Evolutionary conservation across 176 grass and related monocot genomes (phyloP).

Genomic region (Juncus inflexus): DNA sequence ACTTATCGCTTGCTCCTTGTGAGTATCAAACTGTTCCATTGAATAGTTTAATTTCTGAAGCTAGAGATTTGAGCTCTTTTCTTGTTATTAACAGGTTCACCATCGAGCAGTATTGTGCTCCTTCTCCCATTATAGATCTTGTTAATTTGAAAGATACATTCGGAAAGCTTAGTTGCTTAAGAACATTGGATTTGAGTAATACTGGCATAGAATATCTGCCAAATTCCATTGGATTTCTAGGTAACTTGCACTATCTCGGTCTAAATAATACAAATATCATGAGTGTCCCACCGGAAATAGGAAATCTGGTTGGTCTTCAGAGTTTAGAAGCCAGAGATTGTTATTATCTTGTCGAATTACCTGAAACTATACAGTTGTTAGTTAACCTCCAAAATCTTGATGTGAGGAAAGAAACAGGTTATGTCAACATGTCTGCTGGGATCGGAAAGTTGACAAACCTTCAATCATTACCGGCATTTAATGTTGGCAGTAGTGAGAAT

Average conservation of each 20-base stretch:
- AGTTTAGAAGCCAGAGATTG: constrained; percentile 33
- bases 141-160: constrained; percentile 30
- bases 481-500: too few relatives aligned
- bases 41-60: constrained; percentile 5
- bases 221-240: constrained; percentile 20
- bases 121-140: constrained; percentile 11
- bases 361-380: neutral
- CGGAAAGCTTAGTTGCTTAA: neutral
- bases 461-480: too few relatives aligned
- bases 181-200: constrained; percentile 1
- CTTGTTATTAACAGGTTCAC: neutral
- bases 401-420: constrained; percentile 3
- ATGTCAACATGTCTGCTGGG: constrained; percentile 21
- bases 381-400: neutral
- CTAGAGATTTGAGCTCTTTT: too few relatives aligned
- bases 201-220: constrained; percentile 26
- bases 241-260: constrained; percentile 22
- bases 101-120: neutral
- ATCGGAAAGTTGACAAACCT: constrained; percentile 18
- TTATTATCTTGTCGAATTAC: constrained; percentile 18
- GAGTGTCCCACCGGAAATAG: constrained; percentile 19
- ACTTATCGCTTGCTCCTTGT: constrained; percentile 20
- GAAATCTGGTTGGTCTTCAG: constrained; percentile 16
- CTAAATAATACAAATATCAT: constrained; percentile 33
- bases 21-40: neutral